These are phyloP conservation scores for Wickerhamiella kurtzmanii DNA, from an alignment of 805 yeast genomes.

Conservation along the genomic window DNA sequence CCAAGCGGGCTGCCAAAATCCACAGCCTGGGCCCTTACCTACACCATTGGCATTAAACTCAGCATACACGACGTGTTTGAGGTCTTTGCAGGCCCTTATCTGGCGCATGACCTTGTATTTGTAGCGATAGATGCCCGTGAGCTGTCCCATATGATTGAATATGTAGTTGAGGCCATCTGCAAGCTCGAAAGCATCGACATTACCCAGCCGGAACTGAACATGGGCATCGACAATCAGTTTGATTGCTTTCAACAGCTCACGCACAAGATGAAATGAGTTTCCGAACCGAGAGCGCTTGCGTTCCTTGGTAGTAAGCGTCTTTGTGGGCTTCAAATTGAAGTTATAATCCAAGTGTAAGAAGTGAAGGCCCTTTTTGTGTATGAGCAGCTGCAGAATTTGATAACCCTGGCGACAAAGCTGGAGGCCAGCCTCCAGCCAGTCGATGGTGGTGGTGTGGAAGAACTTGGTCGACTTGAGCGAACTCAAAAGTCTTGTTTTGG, in stretches of 20 bases:
- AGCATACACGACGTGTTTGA: slow-evolving; percentile 82
- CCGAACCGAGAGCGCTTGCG: slow-evolving; percentile 93
- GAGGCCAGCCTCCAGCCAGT: slow-evolving; percentile 97
- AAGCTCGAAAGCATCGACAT: slow-evolving; percentile 80
- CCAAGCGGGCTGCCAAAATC: slow-evolving; percentile 99
- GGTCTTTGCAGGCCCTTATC: slow-evolving; percentile 86
- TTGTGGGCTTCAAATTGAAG: slow-evolving; percentile 90
- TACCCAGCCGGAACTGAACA: slow-evolving; percentile 79
- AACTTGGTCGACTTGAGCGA: slow-evolving; percentile 66
- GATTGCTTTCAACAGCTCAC: slow-evolving; percentile 75
- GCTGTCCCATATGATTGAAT: slow-evolving; percentile 84
- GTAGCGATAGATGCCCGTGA: slow-evolving; percentile 92
- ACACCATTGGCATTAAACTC: slow-evolving; percentile 62
- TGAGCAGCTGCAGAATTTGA: slow-evolving; percentile 78
- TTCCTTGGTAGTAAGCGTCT: slow-evolving; percentile 90
- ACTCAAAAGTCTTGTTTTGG: slow-evolving; percentile 43
- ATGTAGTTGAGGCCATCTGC: slow-evolving; percentile 92
- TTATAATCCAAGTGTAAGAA: slow-evolving; percentile 90
- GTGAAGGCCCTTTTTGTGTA: slow-evolving; percentile 82
- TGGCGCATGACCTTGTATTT: slow-evolving; percentile 98
- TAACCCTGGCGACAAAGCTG: slow-evolving; percentile 90
- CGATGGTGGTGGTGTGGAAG: slow-evolving; percentile 82
- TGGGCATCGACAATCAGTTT: slow-evolving; percentile 88
- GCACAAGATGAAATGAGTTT: slow-evolving; percentile 82
- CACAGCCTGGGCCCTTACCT: slow-evolving; percentile 98